Evolutionary conservation across 495 filamentous ascomycete genomes (phyloP), one percentile per base, ranked within the genome.

Genomic region (Bryoglossum gracile): DNA sequence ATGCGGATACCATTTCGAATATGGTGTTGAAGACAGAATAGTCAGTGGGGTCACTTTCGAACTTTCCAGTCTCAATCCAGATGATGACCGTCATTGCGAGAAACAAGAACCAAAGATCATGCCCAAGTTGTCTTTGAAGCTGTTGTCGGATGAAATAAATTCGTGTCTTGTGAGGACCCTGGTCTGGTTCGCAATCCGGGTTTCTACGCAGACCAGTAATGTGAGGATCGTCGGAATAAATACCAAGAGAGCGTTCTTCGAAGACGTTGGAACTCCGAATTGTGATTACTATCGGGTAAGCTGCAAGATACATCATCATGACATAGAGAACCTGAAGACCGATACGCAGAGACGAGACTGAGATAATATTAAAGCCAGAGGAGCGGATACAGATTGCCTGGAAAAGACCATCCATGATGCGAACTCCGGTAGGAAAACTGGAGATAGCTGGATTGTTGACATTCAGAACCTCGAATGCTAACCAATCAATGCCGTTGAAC

Each of bases 271-370:
- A 94, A 42, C 85, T 78, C 48, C 90, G 83, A 60, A 95, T 79
- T 22, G 84, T 89, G 52, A 96, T 95, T 51, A 89, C 89, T 54
- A 95, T 89, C 19, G 90, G 90, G 60, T 94, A 88, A 34, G 92
- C 86, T 36, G 90, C 94, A 53, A 96, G 95, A 63, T 95, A 96
- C 90, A 96, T 96, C 90, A 96, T 96, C 63, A 95, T 81, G 65
- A 95, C 64, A 69, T 95, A 95, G 14, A 87, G 91, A 3, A 89
- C 85, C 56, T 96, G 91, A 9, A 95, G 84, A 1, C 83, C 90
- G 0, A 90, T 89, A 54, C 94, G 88, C 9, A 96, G 69, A 1
- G 72, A 65, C 2, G 84, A 70, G 21, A 96, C 65, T 48, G 81
- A 83, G 55, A 94, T 73, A 40, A 84, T 81, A 4, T 82, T 68